Conservation (phyloP, 1,284 basidiomycete genomes). For the Cystobasidiaceae sp. region DNA sequence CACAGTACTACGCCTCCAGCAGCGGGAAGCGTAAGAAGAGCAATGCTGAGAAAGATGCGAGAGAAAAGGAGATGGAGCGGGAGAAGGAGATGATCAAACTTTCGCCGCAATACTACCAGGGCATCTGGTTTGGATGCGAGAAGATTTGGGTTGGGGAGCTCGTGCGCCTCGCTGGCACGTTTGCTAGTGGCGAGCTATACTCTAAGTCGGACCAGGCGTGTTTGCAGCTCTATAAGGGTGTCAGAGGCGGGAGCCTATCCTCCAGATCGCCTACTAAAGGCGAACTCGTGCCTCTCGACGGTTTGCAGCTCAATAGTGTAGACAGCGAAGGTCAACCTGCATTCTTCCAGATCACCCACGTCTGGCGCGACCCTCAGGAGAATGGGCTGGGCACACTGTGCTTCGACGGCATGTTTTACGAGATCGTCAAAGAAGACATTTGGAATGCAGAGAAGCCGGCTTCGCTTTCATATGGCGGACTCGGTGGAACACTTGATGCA, state of each 20-base stretch:
- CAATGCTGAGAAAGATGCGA: not conserved
- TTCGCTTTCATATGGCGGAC: not conserved
- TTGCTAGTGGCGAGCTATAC: not conserved
- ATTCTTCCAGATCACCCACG: constrained; percentile 4
- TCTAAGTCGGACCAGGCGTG: not conserved
- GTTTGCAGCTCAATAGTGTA: not conserved
- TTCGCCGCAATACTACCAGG: constrained; percentile 7
- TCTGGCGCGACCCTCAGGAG: constrained; percentile 1
- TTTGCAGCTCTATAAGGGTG: constrained; percentile 1
- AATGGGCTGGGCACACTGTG: not conserved
- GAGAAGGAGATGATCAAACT: not conserved
- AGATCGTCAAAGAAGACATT: not conserved
- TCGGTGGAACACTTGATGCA: not conserved
- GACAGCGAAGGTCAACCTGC: constrained; percentile 5
- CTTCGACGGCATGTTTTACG: constrained; percentile 8
- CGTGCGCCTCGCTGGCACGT: constrained; percentile 7
- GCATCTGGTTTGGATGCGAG: constrained; percentile 21
- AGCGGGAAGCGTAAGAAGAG: not conserved
- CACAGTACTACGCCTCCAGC: not conserved
- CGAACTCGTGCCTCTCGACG: constrained; percentile 5
- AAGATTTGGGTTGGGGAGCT: constrained; percentile 21
- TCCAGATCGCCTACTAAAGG: too few relatives aligned
- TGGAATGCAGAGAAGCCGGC: not conserved
- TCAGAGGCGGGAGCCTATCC: too few relatives aligned
- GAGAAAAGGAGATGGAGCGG: not conserved